Percentiles rank a stretch among this genome's conserved stretches.
These are phyloP conservation scores for Penicillium psychrofluorescens DNA, from an alignment of 495 filamentous ascomycete species.

Conservation along the genomic window DNA sequence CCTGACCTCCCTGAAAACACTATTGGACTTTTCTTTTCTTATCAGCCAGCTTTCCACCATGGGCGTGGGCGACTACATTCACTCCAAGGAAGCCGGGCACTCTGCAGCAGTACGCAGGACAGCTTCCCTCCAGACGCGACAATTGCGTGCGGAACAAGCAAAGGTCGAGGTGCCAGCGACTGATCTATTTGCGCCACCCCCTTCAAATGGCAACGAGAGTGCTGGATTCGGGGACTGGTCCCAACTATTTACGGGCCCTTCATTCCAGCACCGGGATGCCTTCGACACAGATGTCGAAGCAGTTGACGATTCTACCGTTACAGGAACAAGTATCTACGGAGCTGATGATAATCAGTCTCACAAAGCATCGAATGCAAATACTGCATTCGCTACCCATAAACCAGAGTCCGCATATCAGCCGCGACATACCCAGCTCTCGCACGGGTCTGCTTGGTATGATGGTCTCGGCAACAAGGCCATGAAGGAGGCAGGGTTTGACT, in stretches of 20 bases:
- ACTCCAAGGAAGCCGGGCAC: conserved; percentile 31
- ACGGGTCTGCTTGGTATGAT: conserved; percentile 30
- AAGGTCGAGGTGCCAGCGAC: conserved; percentile 26
- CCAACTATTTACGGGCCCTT: too few relatives aligned
- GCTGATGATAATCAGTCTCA: conserved; percentile 27
- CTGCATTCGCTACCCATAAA: conserved; percentile 10
- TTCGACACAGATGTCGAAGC: conserved; percentile 43
- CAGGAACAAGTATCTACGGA: conserved; percentile 31
- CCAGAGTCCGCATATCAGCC: conserved; percentile 21
- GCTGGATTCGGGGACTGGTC: neutral
- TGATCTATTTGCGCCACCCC: conserved; percentile 12
- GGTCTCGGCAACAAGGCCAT: conserved; percentile 28
- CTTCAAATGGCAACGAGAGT: conserved; percentile 10
- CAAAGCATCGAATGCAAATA: conserved; percentile 12
- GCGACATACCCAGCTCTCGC: conserved; percentile 16
- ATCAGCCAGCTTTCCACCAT: conserved; percentile 12
- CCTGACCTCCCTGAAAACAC: too few relatives aligned
- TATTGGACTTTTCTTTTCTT: neutral
- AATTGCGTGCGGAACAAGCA: conserved; percentile 29
- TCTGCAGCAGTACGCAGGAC: conserved; percentile 9
- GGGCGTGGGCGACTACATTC: conserved; percentile 40
- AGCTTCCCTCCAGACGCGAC: conserved; percentile 14
- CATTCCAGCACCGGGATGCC: conserved; percentile 17
- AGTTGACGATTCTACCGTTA: conserved; percentile 40
- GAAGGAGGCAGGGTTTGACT: conserved; percentile 31